Percentiles rank a stretch among this genome's conserved stretches.
Conservation (phyloP, 257 asterid species). For the Striga asiatica region DNA sequence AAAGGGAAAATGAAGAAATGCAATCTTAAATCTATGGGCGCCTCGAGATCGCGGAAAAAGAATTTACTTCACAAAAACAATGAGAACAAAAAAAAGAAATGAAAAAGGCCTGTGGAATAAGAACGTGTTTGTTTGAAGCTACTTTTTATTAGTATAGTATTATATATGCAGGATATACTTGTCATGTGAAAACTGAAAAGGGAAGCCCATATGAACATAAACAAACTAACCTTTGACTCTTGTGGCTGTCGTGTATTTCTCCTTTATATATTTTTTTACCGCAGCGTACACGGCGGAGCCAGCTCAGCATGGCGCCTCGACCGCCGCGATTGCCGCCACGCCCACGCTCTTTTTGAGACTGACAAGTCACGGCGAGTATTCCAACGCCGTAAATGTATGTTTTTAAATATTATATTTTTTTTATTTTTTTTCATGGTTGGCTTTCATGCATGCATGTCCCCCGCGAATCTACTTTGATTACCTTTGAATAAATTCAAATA, state of each 20-base stretch:
- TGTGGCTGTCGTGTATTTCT: background rate
- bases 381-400: background rate
- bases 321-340: conserved; percentile 14
- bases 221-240: background rate
- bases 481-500: too few species aligned
- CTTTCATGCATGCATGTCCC: conserved; percentile 4
- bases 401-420: background rate
- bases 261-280: background rate
- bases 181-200: background rate
- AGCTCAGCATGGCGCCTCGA: conserved; percentile 13
- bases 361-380: background rate
- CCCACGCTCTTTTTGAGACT: conserved; percentile 3
- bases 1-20: background rate
- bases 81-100: background rate
- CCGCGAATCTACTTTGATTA: background rate
- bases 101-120: background rate
- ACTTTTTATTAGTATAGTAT: background rate
- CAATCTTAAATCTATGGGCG: background rate
- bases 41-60: background rate
- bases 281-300: conserved; percentile 8
- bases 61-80: background rate
- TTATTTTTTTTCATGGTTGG: background rate
- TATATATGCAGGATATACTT: too few species aligned
- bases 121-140: background rate
- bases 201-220: background rate